Base-by-base conservation (phyloP, 768 basidiomycete species). In the Lactifluus piperatus region DNA sequence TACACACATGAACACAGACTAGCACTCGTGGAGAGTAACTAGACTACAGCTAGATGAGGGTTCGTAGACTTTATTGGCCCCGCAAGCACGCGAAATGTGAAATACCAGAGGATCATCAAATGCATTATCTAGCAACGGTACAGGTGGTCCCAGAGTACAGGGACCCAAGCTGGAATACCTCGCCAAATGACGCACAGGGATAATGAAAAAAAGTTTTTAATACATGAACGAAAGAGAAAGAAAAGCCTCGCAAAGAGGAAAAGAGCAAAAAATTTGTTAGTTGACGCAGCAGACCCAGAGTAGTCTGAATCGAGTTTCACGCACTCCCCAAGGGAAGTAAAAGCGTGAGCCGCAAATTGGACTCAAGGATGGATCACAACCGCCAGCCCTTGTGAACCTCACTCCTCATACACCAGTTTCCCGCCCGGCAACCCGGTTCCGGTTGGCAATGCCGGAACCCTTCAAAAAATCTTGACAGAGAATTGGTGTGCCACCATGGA, bases 271-370 rank as follows among this genome's bases (percentile, higher is more conserved):
- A 73, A 70, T 67, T 69, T n/a, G n/a, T n/a, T n/a, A n/a, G 45
- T 54, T 43, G 41, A 63, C 66, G 71, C 73, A 70, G 76, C 80
- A 82, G 81, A 75, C 75, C 72, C 73, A 82, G 81, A 83, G 78
- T 81, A 84, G 81, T 83, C 81, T 81, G 81, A 83, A 81, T 84
- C 79, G 79, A 83, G 81, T 80, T 79, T 69, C 75, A 70, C 69
- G 57, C 50, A n/a, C 34, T 44, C 45, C 46, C 37, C 4, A 24
- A 54, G 51, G 60, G 64, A 62, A 57, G 54, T 45, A 32, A 65
- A 41, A 34, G 41, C 68, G 71, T 75, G 79, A 74, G 79, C 81
- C 76, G 79, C 82, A 79, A 83, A 84, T 80, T 82, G 79, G 75
- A 81, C 83, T 84, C 64, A 84, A 84, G 80, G 75, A 76, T 75